phyloP scores from a whole-genome alignment of 495 filamentous ascomycete genomes.

The Trichoderma erinaceum region DNA sequence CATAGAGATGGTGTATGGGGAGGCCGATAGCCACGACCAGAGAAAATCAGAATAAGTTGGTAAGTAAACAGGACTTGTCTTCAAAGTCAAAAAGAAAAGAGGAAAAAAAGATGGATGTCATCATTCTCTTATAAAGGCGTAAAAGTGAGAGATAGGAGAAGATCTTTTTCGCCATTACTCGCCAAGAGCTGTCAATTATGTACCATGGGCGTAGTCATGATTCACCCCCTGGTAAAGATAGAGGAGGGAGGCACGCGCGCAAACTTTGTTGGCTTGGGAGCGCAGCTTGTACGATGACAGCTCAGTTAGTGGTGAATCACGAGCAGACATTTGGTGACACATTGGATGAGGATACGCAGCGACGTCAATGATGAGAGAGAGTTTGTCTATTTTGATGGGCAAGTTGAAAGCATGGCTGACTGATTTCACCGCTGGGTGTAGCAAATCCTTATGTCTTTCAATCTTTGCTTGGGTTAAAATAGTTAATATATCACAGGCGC shows the following conservation, averaged over 20 bases:
- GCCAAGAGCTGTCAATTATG: not conserved
- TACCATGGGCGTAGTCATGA: not conserved
- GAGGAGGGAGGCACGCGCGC: not conserved
- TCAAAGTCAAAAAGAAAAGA: not conserved
- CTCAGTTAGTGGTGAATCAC: constrained; percentile 4
- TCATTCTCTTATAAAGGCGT: not conserved
- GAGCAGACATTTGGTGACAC: not conserved
- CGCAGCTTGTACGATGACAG: not conserved
- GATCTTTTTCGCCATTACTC: not conserved
- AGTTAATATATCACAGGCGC: too few relatives aligned
- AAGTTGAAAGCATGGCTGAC: too few relatives aligned
- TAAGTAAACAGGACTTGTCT: not conserved
- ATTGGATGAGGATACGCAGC: not conserved
- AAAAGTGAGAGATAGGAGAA: not conserved
- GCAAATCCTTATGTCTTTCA: too few relatives aligned
- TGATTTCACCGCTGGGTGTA: too few relatives aligned
- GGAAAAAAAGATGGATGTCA: not conserved
- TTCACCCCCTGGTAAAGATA: not conserved
- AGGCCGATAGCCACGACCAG: not conserved
- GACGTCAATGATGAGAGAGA: not conserved
- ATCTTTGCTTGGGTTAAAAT: too few relatives aligned
- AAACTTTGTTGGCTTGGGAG: not conserved
- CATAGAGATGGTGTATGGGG: constrained; percentile 1
- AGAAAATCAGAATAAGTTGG: not conserved
- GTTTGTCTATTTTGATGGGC: too few relatives aligned